These are phyloP conservation scores for Clohesyomyces aquaticus DNA, from an alignment of 495 filamentous ascomycete species.

Conservation along the genomic window DNA sequence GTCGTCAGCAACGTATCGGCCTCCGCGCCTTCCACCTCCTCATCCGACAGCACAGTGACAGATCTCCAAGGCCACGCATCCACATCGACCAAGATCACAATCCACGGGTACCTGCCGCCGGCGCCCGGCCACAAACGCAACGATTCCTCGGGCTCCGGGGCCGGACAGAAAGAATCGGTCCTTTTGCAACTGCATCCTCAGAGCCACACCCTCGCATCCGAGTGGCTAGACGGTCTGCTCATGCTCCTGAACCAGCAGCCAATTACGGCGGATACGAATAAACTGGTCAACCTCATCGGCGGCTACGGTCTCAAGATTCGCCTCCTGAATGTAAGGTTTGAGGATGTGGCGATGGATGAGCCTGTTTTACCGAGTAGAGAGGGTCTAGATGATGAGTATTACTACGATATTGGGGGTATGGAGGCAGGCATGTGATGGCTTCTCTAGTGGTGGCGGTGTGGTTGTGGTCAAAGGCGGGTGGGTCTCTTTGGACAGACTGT, in stretches of 20 bases:
- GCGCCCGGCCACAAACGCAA: slow-evolving; percentile 29
- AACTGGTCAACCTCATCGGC: slow-evolving; percentile 78
- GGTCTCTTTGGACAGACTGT: too few relatives aligned
- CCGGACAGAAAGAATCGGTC: slow-evolving; percentile 55
- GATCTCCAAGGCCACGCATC: slow-evolving; percentile 43
- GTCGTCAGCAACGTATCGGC: slow-evolving; percentile 91
- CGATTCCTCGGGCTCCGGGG: slow-evolving; percentile 44
- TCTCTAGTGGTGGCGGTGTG: background rate
- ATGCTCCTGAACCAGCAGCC: slow-evolving; percentile 95
- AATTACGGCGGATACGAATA: slow-evolving; percentile 93
- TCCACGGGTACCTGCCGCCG: slow-evolving; percentile 71
- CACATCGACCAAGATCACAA: slow-evolving; percentile 82
- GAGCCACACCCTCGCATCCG: slow-evolving; percentile 81
- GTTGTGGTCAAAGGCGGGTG: too few relatives aligned
- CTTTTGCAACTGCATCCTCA: slow-evolving; percentile 82
- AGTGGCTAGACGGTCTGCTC: slow-evolving; percentile 94
- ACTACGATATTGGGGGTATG: slow-evolving; percentile 59
- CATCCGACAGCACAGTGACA: slow-evolving; percentile 48
- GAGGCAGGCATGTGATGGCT: slow-evolving; percentile 33
- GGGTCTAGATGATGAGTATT: slow-evolving; percentile 70
- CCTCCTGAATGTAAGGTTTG: slow-evolving; percentile 87
- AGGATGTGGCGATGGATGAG: slow-evolving; percentile 56
- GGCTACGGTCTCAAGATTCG: slow-evolving; percentile 94
- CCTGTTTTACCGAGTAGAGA: slow-evolving; percentile 60
- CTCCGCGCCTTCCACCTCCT: slow-evolving; percentile 55